Evolutionary conservation across 1,139 yeast species (phyloP).

Genomic region (Yamadazyma diospyri): DNA sequence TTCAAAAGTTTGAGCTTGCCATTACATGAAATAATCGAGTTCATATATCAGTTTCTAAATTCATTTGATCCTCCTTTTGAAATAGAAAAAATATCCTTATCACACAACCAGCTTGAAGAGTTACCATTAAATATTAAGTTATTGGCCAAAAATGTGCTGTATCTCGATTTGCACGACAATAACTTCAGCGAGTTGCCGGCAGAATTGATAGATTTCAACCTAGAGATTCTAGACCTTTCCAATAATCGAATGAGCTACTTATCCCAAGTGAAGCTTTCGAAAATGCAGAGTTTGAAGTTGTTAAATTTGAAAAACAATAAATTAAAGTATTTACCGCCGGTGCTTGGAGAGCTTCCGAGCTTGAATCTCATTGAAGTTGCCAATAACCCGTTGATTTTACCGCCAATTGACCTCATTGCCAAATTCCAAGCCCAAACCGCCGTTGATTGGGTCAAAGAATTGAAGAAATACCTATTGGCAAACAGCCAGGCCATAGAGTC

Average conservation of each 20-base stretch:
- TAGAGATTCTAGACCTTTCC: conserved; percentile 71
- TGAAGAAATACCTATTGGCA: conserved; percentile 39
- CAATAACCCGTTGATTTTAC: conserved; percentile 61
- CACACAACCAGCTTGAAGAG: conserved; percentile 44
- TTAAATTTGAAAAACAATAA: conserved; percentile 62
- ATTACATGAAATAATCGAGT: conserved; percentile 24
- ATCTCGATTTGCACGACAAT: conserved; percentile 67
- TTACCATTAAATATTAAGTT: conserved; percentile 48
- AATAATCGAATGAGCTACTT: conserved; percentile 44
- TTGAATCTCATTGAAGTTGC: conserved; percentile 65
- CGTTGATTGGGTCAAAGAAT: conserved; percentile 55
- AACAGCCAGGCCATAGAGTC: conserved; percentile 25
- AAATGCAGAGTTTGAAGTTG: conserved; percentile 48
- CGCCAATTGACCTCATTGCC: conserved; percentile 39
- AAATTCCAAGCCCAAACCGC: conserved; percentile 34
- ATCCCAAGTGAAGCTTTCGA: conserved; percentile 39
- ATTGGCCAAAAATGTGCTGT: conserved; percentile 47
- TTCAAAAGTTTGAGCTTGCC: conserved; percentile 8
- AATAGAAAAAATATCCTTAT: conserved; percentile 52
- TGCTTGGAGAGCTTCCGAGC: conserved; percentile 48
- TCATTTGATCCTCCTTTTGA: conserved; percentile 31
- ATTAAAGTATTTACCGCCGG: conserved; percentile 56
- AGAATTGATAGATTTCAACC: conserved; percentile 31
- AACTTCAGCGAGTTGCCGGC: conserved; percentile 51
- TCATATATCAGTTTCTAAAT: conserved; percentile 22